Evolutionary conservation across 2,329 filamentous ascomycete species (phyloP).

Genomic region (Pseudohalonectria lignicola): DNA sequence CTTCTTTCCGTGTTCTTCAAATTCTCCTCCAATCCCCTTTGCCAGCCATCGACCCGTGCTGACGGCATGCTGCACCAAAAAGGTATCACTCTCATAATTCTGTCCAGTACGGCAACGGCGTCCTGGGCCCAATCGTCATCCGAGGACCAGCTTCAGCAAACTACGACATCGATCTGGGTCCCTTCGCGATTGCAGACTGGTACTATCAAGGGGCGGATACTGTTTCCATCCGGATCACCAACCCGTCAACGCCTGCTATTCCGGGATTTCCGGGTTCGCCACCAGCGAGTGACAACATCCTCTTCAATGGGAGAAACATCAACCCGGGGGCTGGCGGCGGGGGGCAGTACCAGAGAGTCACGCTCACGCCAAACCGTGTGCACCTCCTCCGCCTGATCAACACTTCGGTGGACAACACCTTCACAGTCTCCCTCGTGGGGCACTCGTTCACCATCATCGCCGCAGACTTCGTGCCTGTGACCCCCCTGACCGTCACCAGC

Average conservation of each 20-base stretch:
- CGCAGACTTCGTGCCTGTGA: conserved; percentile 38
- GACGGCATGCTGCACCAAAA: neutral
- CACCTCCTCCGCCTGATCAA: conserved; percentile 41
- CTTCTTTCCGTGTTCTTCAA: no score
- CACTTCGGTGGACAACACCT: conserved; percentile 35
- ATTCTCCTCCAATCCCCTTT: no score
- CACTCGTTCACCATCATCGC: conserved; percentile 40
- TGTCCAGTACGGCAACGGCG: conserved; percentile 37
- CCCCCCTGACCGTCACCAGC: conserved; percentile 34
- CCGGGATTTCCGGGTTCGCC: conserved; percentile 9
- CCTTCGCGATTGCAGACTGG: conserved; percentile 40
- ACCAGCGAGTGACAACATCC: conserved; percentile 25
- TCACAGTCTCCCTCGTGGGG: conserved; percentile 36
- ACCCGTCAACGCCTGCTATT: conserved; percentile 15
- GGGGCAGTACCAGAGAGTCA: conserved; percentile 18
- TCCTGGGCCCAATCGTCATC: conserved; percentile 37
- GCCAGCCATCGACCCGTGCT: no score
- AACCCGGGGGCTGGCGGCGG: conserved; percentile 17
- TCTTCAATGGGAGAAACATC: conserved; percentile 32
- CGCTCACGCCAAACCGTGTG: conserved; percentile 19
- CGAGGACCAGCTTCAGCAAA: conserved; percentile 23
- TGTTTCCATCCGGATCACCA: conserved; percentile 9
- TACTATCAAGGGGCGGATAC: conserved; percentile 23
- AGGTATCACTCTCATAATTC: conserved; percentile 32
- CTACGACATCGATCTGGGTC: conserved; percentile 42